These are phyloP conservation scores for Claviceps lovelessii DNA, from an alignment of 2,329 filamentous ascomycete species.

Conservation along the genomic window DNA sequence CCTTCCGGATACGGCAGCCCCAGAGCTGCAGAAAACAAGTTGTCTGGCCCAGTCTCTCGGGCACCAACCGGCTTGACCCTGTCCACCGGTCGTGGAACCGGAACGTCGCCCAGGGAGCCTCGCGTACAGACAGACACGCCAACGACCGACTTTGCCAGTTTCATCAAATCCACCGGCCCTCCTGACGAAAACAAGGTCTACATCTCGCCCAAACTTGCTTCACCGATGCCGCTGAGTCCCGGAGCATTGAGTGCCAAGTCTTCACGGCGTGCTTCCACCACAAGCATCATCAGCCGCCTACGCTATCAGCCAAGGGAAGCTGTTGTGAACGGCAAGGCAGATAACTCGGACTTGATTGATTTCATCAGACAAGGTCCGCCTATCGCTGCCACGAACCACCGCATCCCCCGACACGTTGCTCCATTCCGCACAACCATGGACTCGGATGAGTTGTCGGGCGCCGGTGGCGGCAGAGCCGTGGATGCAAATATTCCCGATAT, in stretches of 20 bases:
- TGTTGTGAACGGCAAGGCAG: conserved; percentile 43
- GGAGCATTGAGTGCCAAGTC: conserved; percentile 23
- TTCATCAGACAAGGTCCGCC: conserved; percentile 85
- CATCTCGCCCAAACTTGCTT: conserved; percentile 21
- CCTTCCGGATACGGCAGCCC: conserved; percentile 5
- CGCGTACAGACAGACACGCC: conserved; percentile 58
- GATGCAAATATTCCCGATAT: conserved; percentile 44
- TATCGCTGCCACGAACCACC: conserved; percentile 41
- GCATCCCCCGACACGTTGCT: conserved; percentile 69
- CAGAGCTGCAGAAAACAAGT: conserved; percentile 7
- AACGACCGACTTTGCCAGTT: conserved; percentile 71
- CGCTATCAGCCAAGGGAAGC: conserved; percentile 61
- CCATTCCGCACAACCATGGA: conserved; percentile 78
- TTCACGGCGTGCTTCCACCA: conserved; percentile 23
- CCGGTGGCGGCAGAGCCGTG: conserved; percentile 39
- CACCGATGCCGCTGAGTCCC: conserved; percentile 14
- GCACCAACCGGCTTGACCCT: conserved; percentile 10
- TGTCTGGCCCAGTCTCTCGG: conserved; percentile 10
- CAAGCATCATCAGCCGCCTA: conserved; percentile 26
- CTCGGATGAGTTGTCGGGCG: conserved; percentile 56
- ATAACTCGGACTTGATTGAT: conserved; percentile 80
- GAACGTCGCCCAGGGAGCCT: conserved; percentile 50
- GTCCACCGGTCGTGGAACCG: conserved; percentile 12
- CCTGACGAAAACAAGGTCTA: conserved; percentile 26
- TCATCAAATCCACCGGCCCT: conserved; percentile 75